These are phyloP conservation scores for Thinopyrum elongatum DNA, from an alignment of 176 grass and related monocot genomes.

Conservation along the genomic window DNA sequence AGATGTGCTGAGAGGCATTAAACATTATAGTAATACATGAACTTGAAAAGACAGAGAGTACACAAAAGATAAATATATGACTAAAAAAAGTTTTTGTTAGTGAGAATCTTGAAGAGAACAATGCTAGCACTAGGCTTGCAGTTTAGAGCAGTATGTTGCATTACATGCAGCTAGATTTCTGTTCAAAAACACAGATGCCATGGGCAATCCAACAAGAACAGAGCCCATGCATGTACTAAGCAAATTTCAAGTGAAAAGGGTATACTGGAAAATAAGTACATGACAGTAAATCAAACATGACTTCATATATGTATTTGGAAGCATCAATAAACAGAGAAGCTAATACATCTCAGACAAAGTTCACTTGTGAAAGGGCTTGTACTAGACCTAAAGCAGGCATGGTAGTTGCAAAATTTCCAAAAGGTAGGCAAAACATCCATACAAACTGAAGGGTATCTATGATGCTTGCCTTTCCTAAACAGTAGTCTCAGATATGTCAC, in stretches of 20 bases:
- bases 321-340: background rate
- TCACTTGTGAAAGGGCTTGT: background rate
- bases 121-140: background rate
- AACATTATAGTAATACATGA: constrained; percentile 7
- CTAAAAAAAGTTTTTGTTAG: background rate
- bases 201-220: background rate
- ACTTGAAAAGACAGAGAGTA: background rate
- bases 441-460: background rate
- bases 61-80: background rate
- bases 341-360: background rate
- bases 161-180: background rate
- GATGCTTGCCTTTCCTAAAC: background rate
- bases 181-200: background rate
- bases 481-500: background rate
- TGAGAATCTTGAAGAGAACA: background rate
- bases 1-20: background rate
- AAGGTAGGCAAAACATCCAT: background rate
- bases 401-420: background rate
- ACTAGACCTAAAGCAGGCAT: background rate
- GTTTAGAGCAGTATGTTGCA: background rate
- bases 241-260: background rate
- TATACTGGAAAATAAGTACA: background rate
- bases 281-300: background rate
- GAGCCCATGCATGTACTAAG: background rate
- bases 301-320: background rate